Base-by-base conservation (phyloP, 1,284 basidiomycete genomes). In the Ceratobasidium theobromae region DNA sequence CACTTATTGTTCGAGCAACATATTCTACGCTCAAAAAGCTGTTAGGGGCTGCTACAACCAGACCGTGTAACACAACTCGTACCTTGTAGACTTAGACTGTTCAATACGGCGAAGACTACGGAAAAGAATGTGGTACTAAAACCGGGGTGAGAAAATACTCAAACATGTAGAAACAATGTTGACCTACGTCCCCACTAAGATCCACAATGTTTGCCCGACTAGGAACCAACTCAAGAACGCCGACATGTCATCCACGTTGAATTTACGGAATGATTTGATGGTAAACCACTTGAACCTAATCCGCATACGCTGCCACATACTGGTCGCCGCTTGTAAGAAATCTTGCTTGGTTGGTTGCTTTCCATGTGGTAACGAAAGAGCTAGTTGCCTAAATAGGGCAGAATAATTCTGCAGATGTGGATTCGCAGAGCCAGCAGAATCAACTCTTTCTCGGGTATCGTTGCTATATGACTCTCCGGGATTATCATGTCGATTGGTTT, bases 221-320 rank as follows among this genome's bases (percentile, higher is more conserved):
- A 98, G 78, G 72, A 97, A 91, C 86, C 95, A 94, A 52, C 93
- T 96, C 49, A 97, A 79, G 77, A 99, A 98, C 0, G 95, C 96
- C 58, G 93, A 96, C 67, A 97, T 90, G 75, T 99, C 97, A 75
- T 99, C 97, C 53, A 92, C 89, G 71, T 98, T 95, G 79, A 97
- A 99, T 71, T 87, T 88, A 33, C 96, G 85, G 79, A 98, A 99
- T 0, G 93, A 94, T 70, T 93, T 85, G 72, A 99, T 97, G 9
- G 94, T 95, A 71, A 96, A 91, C 97, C 97, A 99, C 75, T 95
- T 95, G 79, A 98, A 93, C n/a, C 93, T 86, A 70, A 99, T 93
- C 14, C 89, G 84, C 35, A 93, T 76, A 1, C 97, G 86, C 71
- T 96, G 86, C 89, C 93, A 96, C 76, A 95, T 95, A 5, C 89